phyloP scores from a whole-genome alignment of 257 asterid species.

The Penstemon newberryi region DNA sequence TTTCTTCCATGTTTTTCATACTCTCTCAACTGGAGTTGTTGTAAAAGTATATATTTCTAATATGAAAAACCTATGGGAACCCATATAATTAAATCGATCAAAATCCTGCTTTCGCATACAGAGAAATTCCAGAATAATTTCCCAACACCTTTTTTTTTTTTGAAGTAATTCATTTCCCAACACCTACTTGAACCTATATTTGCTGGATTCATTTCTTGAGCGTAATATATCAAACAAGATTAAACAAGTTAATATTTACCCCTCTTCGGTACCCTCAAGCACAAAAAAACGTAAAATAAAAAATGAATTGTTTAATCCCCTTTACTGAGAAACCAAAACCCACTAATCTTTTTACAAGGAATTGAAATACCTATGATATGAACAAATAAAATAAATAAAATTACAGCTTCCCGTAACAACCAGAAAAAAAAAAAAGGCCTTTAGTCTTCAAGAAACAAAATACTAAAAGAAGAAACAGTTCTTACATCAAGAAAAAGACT shows the following conservation, averaged over 20 bases:
- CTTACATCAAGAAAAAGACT: too few relatives aligned
- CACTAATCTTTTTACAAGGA: not conserved
- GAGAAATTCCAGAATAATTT: not conserved
- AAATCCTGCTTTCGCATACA: not conserved
- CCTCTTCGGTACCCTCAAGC: slow-evolving; percentile 10
- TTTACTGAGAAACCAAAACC: not conserved
- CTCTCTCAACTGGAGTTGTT: too few relatives aligned
- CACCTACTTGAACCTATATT: too few relatives aligned
- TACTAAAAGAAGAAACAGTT: too few relatives aligned
- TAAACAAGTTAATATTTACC: slow-evolving; percentile 19
- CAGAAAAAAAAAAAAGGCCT: not conserved
- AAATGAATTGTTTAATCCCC: too few relatives aligned
- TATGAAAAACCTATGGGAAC: not conserved
- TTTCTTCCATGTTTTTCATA: too few relatives aligned
- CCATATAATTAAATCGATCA: not conserved
- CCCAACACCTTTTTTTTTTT: not conserved
- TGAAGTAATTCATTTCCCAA: too few relatives aligned
- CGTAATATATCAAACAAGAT: slow-evolving; percentile 20
- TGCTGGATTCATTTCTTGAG: not conserved
- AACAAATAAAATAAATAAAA: not conserved
- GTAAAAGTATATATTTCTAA: not conserved
- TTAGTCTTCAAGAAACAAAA: too few relatives aligned
- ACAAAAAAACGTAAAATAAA: not conserved
- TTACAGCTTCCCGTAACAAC: not conserved
- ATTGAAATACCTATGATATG: not conserved